phyloP scores from a whole-genome alignment of 2,329 filamentous ascomycete species.

The Colletotrichum sp. region DNA sequence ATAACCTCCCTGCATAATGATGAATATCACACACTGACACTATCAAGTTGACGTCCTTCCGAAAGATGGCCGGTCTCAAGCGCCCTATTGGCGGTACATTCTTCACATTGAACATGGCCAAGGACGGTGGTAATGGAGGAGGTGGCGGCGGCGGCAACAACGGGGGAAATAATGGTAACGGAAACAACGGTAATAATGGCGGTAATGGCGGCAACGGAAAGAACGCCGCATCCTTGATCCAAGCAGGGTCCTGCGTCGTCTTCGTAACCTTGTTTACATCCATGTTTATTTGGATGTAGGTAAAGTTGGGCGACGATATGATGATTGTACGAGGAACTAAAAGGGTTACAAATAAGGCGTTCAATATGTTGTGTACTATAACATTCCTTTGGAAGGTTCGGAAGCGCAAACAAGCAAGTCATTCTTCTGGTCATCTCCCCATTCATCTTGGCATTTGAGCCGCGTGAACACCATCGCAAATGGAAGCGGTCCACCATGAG shows the following conservation, averaged over 20 bases:
- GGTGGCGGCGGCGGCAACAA: neutral
- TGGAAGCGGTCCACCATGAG: neutral
- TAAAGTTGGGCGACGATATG: neutral
- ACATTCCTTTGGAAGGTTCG: neutral
- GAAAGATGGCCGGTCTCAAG: slow-evolving; percentile 21
- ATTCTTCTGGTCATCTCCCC: fast-evolving
- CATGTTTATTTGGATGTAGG: slow-evolving; percentile 18
- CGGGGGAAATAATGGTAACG: neutral
- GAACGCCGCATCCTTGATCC: neutral
- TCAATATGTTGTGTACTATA: neutral
- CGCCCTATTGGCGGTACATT: slow-evolving; percentile 32
- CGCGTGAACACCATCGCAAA: fast-evolving
- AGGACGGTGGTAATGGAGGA: neutral
- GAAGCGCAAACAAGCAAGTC: neutral
- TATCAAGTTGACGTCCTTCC: neutral
- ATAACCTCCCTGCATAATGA: fast-evolving
- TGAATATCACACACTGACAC: neutral
- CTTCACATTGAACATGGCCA: slow-evolving; percentile 28
- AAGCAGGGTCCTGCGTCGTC: slow-evolving; percentile 2
- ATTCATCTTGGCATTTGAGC: fast-evolving
- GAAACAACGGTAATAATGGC: neutral
- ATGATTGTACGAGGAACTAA: neutral
- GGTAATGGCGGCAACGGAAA: slow-evolving; percentile 1
- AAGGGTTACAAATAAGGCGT: neutral
- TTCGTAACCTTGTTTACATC: slow-evolving; percentile 9